phyloP scores from a whole-genome alignment of 2,329 filamentous ascomycete genomes.

The Mariannaea sp. region DNA sequence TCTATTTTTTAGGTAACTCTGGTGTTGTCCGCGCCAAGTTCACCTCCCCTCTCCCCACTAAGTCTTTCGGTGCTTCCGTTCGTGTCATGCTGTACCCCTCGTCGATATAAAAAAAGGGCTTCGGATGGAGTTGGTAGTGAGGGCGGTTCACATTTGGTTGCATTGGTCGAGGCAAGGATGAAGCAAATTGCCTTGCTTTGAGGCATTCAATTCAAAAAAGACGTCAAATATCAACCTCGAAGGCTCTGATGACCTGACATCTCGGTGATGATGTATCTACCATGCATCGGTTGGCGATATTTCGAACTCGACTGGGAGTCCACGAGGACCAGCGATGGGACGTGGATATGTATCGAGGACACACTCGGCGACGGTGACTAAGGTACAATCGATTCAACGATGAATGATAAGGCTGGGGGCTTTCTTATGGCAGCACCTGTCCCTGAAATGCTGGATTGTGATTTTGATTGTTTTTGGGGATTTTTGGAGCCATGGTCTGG shows the following conservation, averaged over 20 bases:
- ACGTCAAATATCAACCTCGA: conserved; percentile 48
- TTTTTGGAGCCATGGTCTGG: conserved; percentile 39
- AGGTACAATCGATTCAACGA: conserved; percentile 40
- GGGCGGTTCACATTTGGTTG: conserved; percentile 65
- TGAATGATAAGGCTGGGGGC: conserved; percentile 39
- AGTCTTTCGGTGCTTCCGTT: conserved; percentile 95
- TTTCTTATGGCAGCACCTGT: conserved; percentile 38
- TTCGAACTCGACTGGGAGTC: conserved; percentile 33
- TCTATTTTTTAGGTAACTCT: conserved; percentile 75
- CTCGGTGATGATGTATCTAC: conserved; percentile 34
- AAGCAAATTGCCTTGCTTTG: conserved; percentile 58
- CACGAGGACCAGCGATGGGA: conserved; percentile 37
- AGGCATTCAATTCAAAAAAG: conserved; percentile 60
- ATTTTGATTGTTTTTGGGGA: conserved; percentile 38
- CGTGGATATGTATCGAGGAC: conserved; percentile 33
- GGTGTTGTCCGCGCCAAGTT: conserved; percentile 98
- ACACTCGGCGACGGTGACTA: conserved; percentile 31
- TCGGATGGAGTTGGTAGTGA: conserved; percentile 65
- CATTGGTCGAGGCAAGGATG: conserved; percentile 64
- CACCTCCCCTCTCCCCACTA: conserved; percentile 91
- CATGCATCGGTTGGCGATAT: conserved; percentile 32
- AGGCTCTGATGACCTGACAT: conserved; percentile 33
- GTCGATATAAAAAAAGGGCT: conserved; percentile 83
- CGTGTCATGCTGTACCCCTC: conserved; percentile 98
- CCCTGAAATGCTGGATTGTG: conserved; percentile 36